Percentiles rank a stretch among this genome's conserved stretches.
phyloP scores from a whole-genome alignment of 345 rosid genomes.

The Sonneratia caseolaris region DNA sequence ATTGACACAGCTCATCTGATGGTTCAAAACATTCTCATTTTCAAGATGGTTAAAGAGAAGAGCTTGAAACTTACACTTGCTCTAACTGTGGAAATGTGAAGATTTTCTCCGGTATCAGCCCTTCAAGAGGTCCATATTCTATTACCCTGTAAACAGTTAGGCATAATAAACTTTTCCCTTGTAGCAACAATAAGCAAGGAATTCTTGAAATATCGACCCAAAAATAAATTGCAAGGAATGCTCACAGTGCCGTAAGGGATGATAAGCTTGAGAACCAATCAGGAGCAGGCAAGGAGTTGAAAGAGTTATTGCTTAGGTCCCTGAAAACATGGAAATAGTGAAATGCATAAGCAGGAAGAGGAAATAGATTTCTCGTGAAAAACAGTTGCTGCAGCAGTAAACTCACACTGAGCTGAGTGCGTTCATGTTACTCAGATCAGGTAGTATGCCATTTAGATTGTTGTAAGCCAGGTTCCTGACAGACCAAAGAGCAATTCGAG shows the following conservation, averaged over 20 bases:
- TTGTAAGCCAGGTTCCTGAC: slow-evolving; percentile 83
- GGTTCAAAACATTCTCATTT: not conserved
- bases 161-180: slow-evolving; percentile 3
- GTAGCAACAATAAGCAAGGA: not conserved
- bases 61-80: slow-evolving; percentile 58
- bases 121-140: slow-evolving; percentile 68
- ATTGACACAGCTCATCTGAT: not conserved
- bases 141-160: slow-evolving; percentile 37
- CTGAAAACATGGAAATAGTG: slow-evolving; percentile 25
- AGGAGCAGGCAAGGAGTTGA: slow-evolving; percentile 59
- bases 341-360: not conserved
- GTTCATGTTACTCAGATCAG: slow-evolving; percentile 60
- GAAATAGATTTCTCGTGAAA: slow-evolving; percentile 4
- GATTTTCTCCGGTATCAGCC: slow-evolving; percentile 49
- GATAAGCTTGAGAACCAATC: slow-evolving; percentile 79
- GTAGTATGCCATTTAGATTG: slow-evolving; percentile 60
- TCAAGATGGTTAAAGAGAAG: no score
- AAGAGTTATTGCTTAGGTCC: slow-evolving; percentile 83
- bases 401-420: slow-evolving; percentile 72
- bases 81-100: slow-evolving; percentile 63
- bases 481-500: not conserved
- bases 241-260: slow-evolving; percentile 79
- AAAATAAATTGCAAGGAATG: not conserved
- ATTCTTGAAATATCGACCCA: not conserved
- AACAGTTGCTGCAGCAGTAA: not conserved